Evolutionary conservation across 1,284 basidiomycete genomes (phyloP).

Genomic region (Puccinia horiana): DNA sequence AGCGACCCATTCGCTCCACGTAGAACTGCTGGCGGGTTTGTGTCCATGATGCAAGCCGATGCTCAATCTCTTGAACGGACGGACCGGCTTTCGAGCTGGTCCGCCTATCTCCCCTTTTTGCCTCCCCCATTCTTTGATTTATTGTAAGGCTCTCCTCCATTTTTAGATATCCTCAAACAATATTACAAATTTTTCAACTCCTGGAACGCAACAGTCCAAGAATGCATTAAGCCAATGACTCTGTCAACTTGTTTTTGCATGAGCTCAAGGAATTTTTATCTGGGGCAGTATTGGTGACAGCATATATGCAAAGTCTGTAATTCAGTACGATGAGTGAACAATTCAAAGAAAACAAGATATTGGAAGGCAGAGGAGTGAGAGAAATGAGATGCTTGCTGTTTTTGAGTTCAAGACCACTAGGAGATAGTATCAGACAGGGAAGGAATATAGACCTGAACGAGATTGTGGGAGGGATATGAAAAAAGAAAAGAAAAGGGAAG

Average conservation of each 20-base stretch:
- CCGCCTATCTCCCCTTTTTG: conserved; percentile 42
- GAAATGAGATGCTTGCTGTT: background rate
- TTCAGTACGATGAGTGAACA: too few species aligned
- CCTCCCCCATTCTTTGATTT: background rate
- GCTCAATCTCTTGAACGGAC: conserved; percentile 50
- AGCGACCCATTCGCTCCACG: conserved; percentile 40
- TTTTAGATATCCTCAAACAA: too few species aligned
- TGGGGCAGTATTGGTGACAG: too few species aligned
- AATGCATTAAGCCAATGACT: too few species aligned
- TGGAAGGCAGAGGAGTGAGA: too few species aligned
- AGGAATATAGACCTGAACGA: background rate
- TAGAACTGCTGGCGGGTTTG: conserved; percentile 46
- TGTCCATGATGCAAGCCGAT: conserved; percentile 50
- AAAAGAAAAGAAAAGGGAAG: background rate
- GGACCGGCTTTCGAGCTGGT: conserved; percentile 50
- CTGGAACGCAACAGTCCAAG: too few species aligned
- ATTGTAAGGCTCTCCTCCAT: background rate
- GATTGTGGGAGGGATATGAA: too few species aligned
- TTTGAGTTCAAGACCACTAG: background rate
- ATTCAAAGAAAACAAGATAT: too few species aligned
- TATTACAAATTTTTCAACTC: too few species aligned
- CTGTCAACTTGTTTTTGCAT: too few species aligned
- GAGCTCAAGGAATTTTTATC: too few species aligned
- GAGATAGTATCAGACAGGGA: background rate
- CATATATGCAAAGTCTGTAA: too few species aligned